A percentile compares a stretch with the other conserved stretches of the same genome.
These are phyloP conservation scores for Ganoderma boninense DNA, from an alignment of 1,284 basidiomycete species.

Conservation along the genomic window DNA sequence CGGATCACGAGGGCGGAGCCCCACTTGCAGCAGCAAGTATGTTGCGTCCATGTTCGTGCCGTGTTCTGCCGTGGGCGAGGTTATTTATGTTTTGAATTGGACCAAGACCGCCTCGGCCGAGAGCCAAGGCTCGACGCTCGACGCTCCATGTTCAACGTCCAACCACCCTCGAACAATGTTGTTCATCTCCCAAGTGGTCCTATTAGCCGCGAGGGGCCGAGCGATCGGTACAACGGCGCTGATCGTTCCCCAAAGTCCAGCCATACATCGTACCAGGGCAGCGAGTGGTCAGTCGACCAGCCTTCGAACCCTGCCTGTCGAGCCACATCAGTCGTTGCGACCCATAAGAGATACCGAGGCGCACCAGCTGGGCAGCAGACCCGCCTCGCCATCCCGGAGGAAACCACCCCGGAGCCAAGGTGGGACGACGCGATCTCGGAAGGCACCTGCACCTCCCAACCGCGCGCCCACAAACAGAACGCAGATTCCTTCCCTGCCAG, in stretches of 20 bases:
- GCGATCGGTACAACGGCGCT: neutral
- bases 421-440: conserved; percentile 1
- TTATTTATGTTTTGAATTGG: neutral
- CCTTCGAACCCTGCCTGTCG: neutral
- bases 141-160: neutral
- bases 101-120: neutral
- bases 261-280: neutral
- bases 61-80: neutral
- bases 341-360: neutral
- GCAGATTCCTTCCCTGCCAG: neutral
- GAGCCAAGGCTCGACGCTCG: neutral
- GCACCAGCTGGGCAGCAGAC: neutral
- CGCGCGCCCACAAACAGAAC: conserved; percentile 3
- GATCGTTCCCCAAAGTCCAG: neutral
- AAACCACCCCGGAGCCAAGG: neutral
- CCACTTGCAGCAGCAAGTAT: neutral
- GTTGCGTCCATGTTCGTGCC: neutral
- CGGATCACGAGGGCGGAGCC: neutral
- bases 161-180: neutral
- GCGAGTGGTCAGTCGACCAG: neutral
- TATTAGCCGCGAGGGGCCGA: neutral
- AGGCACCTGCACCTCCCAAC: neutral
- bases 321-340: neutral
- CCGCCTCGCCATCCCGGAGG: too few species aligned
- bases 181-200: neutral